phyloP scores from a whole-genome alignment of 2,329 filamentous ascomycete species.

The Emergomyces orientalis region DNA sequence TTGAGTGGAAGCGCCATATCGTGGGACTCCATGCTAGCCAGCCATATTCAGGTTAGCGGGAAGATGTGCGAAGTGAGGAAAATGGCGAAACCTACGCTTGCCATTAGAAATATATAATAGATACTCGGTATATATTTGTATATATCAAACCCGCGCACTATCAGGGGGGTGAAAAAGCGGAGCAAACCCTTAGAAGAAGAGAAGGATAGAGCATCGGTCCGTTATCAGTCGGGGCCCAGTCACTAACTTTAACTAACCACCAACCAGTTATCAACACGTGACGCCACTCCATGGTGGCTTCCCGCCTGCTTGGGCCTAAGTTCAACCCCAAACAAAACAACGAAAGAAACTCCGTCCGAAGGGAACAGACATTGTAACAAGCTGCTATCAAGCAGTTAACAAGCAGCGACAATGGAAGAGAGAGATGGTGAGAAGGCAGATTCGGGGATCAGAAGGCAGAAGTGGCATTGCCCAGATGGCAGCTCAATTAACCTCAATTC shows the following conservation, averaged over 20 bases:
- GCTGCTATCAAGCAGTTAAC: background rate
- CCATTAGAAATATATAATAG: conserved; percentile 2
- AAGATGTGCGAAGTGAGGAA: background rate
- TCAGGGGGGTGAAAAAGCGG: background rate
- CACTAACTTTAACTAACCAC: too few relatives aligned
- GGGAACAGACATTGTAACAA: background rate
- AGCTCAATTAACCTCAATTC: background rate
- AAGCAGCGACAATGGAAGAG: conserved; percentile 1
- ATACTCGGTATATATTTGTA: background rate
- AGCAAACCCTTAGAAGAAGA: background rate
- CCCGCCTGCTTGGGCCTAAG: background rate
- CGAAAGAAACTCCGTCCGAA: background rate
- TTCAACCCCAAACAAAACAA: background rate
- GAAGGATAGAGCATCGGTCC: too few relatives aligned
- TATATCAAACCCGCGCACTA: background rate
- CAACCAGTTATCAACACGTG: conserved; percentile 4
- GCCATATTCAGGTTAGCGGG: background rate
- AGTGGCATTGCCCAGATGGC: background rate
- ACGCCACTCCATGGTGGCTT: background rate
- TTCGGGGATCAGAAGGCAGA: background rate
- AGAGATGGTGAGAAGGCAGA: background rate
- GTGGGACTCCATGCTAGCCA: conserved; percentile 71
- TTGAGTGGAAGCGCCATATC: conserved; percentile 49
- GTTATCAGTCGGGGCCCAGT: too few relatives aligned
- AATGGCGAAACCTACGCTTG: conserved; percentile 2